Conservation (phyloP, 805 yeast species). For the Maudiozyma saulgeensis region DNA sequence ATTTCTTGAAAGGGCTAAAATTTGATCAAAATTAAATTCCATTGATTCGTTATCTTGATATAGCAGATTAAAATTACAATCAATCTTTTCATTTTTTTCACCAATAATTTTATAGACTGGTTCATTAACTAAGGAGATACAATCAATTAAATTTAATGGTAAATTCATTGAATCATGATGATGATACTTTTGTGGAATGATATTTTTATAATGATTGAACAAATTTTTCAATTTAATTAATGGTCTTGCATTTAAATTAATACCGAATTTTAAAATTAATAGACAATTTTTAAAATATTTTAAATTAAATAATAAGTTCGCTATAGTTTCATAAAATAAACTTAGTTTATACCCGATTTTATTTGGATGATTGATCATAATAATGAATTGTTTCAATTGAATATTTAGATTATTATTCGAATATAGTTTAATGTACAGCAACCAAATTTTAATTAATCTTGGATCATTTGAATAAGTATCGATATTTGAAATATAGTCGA, state of each 20-base stretch:
- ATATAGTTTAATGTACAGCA: slow-evolving; percentile 51
- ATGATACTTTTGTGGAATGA: too few species aligned
- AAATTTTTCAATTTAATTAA: slow-evolving; percentile 30
- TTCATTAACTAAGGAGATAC: slow-evolving; percentile 1
- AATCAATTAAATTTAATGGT: too few species aligned
- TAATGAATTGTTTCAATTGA: slow-evolving; percentile 62
- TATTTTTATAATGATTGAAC: neutral
- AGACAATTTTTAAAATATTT: slow-evolving; percentile 10
- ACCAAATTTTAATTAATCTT: slow-evolving; percentile 72
- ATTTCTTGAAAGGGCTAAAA: slow-evolving; percentile 45
- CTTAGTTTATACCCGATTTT: slow-evolving; percentile 49
- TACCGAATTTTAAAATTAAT: slow-evolving; percentile 17
- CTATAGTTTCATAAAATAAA: slow-evolving; percentile 70
- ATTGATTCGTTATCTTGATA: slow-evolving; percentile 34
- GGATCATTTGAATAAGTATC: slow-evolving; percentile 72
- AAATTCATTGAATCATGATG: too few species aligned
- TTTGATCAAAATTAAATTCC: slow-evolving; percentile 56
- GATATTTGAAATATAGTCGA: slow-evolving; percentile 35
- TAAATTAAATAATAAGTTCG: slow-evolving; percentile 30
- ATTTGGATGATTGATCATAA: slow-evolving; percentile 59
- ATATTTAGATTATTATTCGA: slow-evolving; percentile 42
- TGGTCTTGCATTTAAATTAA: slow-evolving; percentile 60
- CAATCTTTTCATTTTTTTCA: slow-evolving; percentile 49
- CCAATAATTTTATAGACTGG: slow-evolving; percentile 49
- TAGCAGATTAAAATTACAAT: slow-evolving; percentile 50